Conservation (phyloP, 2,329 filamentous ascomycete species). For the Exophiala sp. region DNA sequence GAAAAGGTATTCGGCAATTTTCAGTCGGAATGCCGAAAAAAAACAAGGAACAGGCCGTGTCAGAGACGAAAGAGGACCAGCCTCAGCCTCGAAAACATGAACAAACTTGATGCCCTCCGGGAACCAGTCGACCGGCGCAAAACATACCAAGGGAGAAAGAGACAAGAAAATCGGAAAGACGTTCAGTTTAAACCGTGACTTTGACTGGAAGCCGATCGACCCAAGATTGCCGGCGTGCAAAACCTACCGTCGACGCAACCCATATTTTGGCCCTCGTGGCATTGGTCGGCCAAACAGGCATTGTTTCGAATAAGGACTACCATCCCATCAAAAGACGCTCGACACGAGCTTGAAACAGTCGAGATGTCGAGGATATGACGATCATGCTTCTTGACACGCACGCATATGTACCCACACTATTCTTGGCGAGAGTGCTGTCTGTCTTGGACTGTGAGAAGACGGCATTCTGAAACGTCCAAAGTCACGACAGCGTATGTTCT, state of each 20-base stretch:
- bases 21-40: background rate
- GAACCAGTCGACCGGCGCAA: background rate
- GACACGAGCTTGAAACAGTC: background rate
- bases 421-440: background rate
- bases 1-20: no score
- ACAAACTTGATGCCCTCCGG: background rate
- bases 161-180: background rate
- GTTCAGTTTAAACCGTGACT: no score
- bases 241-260: background rate
- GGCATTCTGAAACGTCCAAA: background rate
- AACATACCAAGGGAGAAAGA: background rate
- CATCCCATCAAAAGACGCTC: background rate
- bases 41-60: background rate
- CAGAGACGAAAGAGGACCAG: background rate
- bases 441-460: background rate
- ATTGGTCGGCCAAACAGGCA: background rate
- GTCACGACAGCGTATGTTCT: background rate
- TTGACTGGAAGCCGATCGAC: no score
- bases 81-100: background rate
- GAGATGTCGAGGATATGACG: background rate
- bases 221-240: background rate
- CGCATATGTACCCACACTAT: background rate
- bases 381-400: background rate
- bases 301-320: background rate
- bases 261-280: background rate